Evolutionary conservation across 352 stramenopile genomes (phyloP), one percentile per base, ranked within the genome.

Genomic region (Phytophthora meadii): DNA sequence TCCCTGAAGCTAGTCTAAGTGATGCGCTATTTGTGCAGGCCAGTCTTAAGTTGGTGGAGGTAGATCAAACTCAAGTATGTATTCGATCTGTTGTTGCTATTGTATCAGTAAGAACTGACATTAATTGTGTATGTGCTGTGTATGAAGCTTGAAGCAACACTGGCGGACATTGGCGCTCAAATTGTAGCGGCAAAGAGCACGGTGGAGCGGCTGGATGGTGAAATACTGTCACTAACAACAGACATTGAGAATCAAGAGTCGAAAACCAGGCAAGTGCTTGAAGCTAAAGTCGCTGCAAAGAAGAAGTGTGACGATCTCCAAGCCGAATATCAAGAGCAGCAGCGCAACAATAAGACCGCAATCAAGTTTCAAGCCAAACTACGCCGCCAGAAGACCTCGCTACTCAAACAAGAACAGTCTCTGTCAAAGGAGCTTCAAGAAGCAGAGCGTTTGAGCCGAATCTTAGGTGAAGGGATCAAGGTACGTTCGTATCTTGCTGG

Each of bases 401-500:
- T 79, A 22, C 28, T 68, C 4, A 63, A 79, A 25, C 42, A 76
- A 71, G 50, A 65, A 48, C 41, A 70, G 53, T 36, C 65, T 25
- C 15, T 65, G 44, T 15, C 34, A 9, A 37, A 14, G 5, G 32
- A 61, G 24, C 53, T 74, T 42, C 45, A 53, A 48, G n/a, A 72
- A 49, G 54, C 42, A 19, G 58, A 76, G 48, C 17, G 57, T n/a
- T 58, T 79, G 34, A 61, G 57, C 47, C 39, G 40, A 40, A 37
- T 72, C 12, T 62, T 79, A 34, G 52, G 39, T 30, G 66, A 76
- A 61, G 70, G 70, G 7, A 79, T 79, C 25, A 59, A 74, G 66
- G 70, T 79, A 54, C 44, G 48, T 50, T 15, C 44, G 61, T 17
- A 44, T 45, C 10, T 42, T 36, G 15, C 32, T 46, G 36, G 12